Conservation (phyloP, 257 asterid genomes). For the Plantago ovata region DNA sequence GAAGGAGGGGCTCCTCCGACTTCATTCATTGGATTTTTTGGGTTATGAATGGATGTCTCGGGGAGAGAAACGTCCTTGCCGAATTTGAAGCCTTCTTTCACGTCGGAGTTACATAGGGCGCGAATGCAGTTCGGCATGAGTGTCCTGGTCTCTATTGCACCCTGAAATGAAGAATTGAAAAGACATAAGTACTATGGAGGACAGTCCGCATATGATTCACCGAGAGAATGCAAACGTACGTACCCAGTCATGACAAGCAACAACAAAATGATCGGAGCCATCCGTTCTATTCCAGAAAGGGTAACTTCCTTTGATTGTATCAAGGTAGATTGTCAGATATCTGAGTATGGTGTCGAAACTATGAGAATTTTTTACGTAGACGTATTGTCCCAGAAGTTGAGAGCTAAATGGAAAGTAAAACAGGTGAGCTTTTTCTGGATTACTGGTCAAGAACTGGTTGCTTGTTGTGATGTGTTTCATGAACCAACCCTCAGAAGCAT, state of each 20-base stretch:
- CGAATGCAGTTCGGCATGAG: slow-evolving; percentile 36
- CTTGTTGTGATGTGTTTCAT: slow-evolving; percentile 37
- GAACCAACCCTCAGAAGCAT: slow-evolving; percentile 54
- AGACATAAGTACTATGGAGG: not conserved
- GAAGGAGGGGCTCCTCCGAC: slow-evolving; percentile 31
- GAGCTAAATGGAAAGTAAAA: slow-evolving; percentile 49
- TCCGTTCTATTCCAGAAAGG: slow-evolving; percentile 40
- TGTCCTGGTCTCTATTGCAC: slow-evolving; percentile 32
- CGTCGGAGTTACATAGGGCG: slow-evolving; percentile 38
- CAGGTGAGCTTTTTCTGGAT: slow-evolving; percentile 35
- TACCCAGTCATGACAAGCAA: slow-evolving; percentile 55
- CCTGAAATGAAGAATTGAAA: slow-evolving; percentile 18
- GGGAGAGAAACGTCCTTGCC: slow-evolving; percentile 42
- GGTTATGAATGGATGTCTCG: slow-evolving; percentile 29
- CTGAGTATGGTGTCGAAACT: slow-evolving; percentile 23
- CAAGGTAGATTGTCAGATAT: slow-evolving; percentile 23
- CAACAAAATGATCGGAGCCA: slow-evolving; percentile 39
- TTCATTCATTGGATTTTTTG: slow-evolving; percentile 27
- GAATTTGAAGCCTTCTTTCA: slow-evolving; percentile 36
- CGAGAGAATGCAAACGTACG: slow-evolving; percentile 8
- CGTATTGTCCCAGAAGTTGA: slow-evolving; percentile 27
- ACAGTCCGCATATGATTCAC: no score
- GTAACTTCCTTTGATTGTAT: slow-evolving; percentile 23
- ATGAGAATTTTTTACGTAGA: slow-evolving; percentile 34
- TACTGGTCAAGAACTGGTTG: slow-evolving; percentile 23